phyloP scores from a whole-genome alignment of 163 green algal genomes.

The Scenedesmus sp. region DNA sequence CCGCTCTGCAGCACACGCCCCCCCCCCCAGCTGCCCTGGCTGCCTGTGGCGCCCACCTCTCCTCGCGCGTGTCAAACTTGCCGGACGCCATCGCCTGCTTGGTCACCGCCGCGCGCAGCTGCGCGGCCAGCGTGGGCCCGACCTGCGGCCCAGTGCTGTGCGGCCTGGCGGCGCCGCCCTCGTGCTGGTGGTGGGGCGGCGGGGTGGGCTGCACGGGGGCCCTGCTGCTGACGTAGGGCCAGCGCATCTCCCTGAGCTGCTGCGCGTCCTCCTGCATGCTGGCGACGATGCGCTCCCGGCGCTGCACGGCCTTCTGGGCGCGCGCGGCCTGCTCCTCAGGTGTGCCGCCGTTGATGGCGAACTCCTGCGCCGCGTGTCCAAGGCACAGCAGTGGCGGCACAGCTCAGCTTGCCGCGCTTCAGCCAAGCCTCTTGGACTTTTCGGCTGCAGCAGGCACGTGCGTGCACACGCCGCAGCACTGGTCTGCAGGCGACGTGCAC shows the following conservation, averaged over 20 bases:
- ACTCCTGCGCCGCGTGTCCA: constrained; percentile 53
- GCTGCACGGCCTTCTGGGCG: constrained; percentile 63
- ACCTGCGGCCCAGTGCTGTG: not conserved
- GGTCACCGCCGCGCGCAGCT: constrained; percentile 17
- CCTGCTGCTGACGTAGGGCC: constrained; percentile 64
- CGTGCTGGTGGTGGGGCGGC: not conserved
- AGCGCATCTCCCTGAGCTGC: constrained; percentile 69
- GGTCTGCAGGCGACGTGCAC: too few species aligned
- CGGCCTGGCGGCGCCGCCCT: not conserved
- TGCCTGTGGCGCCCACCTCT: constrained; percentile 35
- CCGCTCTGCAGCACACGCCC: not conserved
- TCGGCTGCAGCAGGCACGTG: too few species aligned
- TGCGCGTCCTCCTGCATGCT: constrained; percentile 69
- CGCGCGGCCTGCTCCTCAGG: constrained; percentile 53
- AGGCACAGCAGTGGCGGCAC: not conserved
- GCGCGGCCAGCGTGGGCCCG: constrained; percentile 36
- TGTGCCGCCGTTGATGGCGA: constrained; percentile 59
- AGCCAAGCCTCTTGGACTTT: too few species aligned
- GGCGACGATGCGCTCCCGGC: constrained; percentile 63
- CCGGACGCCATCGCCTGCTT: constrained; percentile 22
- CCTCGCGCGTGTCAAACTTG: constrained; percentile 53
- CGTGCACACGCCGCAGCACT: not conserved
- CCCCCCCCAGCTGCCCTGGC: not conserved
- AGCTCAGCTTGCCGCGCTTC: not conserved
- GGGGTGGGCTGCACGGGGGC: constrained; percentile 15